phyloP scores from a whole-genome alignment of 2,329 filamentous ascomycete genomes.

The Cordyceps javanica region DNA sequence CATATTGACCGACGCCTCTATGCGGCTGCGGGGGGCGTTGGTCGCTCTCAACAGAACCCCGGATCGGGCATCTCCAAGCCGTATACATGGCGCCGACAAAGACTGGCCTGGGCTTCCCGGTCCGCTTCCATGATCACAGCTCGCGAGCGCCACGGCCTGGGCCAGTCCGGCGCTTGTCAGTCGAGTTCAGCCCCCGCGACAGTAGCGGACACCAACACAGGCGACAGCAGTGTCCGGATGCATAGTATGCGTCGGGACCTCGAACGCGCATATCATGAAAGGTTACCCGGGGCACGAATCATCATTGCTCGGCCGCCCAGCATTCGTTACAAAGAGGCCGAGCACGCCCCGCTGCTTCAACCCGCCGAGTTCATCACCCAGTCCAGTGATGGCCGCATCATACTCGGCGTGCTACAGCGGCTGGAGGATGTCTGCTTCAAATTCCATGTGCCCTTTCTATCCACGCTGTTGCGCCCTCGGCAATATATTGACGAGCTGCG shows the following conservation, averaged over 20 bases:
- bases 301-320: conserved; percentile 2
- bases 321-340: background rate
- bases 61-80: background rate
- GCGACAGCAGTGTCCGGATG: background rate
- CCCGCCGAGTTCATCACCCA: conserved; percentile 3
- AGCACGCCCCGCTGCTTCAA: background rate
- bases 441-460: background rate
- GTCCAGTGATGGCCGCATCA: background rate
- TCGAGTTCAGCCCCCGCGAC: background rate
- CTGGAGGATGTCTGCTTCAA: background rate
- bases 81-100: background rate
- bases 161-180: background rate
- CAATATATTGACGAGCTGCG: background rate
- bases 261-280: background rate
- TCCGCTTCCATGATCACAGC: background rate
- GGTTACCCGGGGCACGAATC: conserved; percentile 3
- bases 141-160: background rate
- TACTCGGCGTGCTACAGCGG: conserved; percentile 3
- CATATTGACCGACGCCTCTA: background rate
- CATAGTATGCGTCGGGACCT: background rate
- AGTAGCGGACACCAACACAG: background rate
- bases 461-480: background rate
- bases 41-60: background rate
- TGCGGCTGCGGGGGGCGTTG: background rate
- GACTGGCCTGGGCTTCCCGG: background rate